A percentile compares a stretch with the other conserved stretches of the same genome.
These are phyloP conservation scores for Pyricularia grisea DNA, from an alignment of 2,329 filamentous ascomycete genomes.

Conservation along the genomic window DNA sequence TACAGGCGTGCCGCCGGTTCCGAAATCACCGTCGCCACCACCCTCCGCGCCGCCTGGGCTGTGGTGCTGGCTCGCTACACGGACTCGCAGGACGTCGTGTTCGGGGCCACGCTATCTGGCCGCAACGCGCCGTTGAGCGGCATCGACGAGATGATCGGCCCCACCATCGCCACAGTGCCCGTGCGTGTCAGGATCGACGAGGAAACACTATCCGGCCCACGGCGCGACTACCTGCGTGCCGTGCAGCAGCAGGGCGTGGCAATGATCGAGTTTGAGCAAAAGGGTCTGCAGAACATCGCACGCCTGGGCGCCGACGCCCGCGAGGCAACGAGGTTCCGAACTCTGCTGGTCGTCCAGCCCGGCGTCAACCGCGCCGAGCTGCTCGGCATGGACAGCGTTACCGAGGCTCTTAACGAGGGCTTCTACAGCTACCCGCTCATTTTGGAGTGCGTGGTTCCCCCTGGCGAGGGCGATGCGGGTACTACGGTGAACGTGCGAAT, in stretches of 20 bases:
- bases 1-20: neutral
- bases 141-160: conserved; percentile 10
- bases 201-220: neutral
- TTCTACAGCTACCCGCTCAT: neutral
- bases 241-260: neutral
- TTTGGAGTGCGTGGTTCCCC: neutral
- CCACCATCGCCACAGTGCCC: conserved; percentile 29
- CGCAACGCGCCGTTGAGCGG: conserved; percentile 13
- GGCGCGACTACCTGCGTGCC: conserved; percentile 7
- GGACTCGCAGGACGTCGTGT: conserved; percentile 25
- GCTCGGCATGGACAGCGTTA: neutral
- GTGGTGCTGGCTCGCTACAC: conserved; percentile 27
- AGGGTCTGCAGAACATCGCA: neutral
- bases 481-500: neutral
- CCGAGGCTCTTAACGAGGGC: neutral
- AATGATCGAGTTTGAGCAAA: neutral
- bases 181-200: conserved; percentile 13
- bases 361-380: neutral
- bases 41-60: conserved; percentile 33
- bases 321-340: neutral
- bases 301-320: neutral
- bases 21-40: conserved; percentile 21
- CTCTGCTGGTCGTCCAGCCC: neutral
- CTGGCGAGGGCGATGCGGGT: neutral
- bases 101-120: conserved; percentile 29